These are phyloP conservation scores for Tulasnella sp. DNA, from an alignment of 768 basidiomycete species.

Conservation along the genomic window DNA sequence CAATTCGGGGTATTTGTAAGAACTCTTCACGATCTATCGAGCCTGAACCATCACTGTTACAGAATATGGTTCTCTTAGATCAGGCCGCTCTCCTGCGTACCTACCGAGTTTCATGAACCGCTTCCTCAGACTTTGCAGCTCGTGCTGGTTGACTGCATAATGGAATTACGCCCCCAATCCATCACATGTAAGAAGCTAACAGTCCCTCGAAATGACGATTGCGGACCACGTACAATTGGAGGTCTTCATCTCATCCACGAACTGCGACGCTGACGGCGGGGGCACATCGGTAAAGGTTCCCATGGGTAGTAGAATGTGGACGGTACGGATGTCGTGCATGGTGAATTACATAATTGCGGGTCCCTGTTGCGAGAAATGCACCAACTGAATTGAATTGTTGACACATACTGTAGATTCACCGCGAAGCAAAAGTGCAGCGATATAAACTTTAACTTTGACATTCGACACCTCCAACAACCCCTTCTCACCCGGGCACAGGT, in stretches of 20 bases:
- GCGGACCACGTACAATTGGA: slow-evolving; percentile 82
- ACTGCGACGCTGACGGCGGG: slow-evolving; percentile 66
- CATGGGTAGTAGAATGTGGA: slow-evolving; percentile 21
- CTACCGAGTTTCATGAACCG: slow-evolving; percentile 99
- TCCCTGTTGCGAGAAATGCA: no score
- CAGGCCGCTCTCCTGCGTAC: slow-evolving; percentile 38
- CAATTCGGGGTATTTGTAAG: slow-evolving; percentile 97
- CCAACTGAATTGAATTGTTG: no score
- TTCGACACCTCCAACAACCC: no score
- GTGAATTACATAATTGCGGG: no score
- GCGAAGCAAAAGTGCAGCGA: no score
- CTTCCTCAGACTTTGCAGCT: slow-evolving; percentile 94
- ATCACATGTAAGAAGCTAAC: neutral
- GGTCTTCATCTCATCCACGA: slow-evolving; percentile 97
- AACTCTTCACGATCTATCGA: slow-evolving; percentile 99
- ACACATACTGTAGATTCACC: no score
- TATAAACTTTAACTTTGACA: no score
- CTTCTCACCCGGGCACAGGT: no score
- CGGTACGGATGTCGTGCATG: no score
- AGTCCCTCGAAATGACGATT: neutral
- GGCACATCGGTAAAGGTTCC: slow-evolving; percentile 15
- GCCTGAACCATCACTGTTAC: slow-evolving; percentile 82
- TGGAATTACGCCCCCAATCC: neutral
- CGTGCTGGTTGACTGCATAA: slow-evolving; percentile 78
- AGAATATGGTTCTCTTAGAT: neutral